These are phyloP conservation scores for Erodium chrysanthum DNA, from an alignment of 441 rosid genomes.

Conservation along the genomic window DNA sequence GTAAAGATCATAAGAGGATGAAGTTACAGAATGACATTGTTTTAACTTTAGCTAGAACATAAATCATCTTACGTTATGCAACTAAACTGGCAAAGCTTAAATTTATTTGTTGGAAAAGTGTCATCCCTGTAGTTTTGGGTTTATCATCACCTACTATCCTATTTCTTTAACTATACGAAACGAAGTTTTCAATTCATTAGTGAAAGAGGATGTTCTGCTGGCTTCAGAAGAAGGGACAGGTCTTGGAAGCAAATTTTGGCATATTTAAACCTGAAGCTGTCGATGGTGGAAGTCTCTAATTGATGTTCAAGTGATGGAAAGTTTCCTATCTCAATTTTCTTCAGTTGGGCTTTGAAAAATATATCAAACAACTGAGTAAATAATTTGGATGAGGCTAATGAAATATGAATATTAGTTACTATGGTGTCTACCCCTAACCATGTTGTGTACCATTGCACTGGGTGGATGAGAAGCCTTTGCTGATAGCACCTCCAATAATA, in stretches of 20 bases:
- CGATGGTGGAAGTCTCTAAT: neutral
- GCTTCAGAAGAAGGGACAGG: neutral
- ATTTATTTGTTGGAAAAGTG: neutral
- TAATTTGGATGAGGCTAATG: neutral
- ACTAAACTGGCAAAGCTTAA: neutral
- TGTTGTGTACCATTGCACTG: too few relatives aligned
- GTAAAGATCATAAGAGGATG: conserved; percentile 7
- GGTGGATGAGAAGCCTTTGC: too few relatives aligned
- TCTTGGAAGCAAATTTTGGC: neutral
- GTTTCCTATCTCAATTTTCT: neutral
- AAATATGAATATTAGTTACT: too few relatives aligned
- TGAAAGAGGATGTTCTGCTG: conserved; percentile 4
- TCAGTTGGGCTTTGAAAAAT: neutral
- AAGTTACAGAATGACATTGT: neutral
- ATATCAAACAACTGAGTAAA: neutral
- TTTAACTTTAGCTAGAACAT: neutral
- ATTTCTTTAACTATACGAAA: neutral
- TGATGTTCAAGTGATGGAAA: neutral
- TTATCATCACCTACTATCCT: neutral
- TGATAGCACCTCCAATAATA: too few relatives aligned
- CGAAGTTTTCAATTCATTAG: neutral
- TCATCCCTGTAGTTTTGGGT: neutral
- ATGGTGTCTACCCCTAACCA: too few relatives aligned
- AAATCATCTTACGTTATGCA: neutral
- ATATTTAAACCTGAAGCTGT: neutral